Conservation (phyloP, 495 filamentous ascomycete genomes). For the Parathielavia hyrcaniae region DNA sequence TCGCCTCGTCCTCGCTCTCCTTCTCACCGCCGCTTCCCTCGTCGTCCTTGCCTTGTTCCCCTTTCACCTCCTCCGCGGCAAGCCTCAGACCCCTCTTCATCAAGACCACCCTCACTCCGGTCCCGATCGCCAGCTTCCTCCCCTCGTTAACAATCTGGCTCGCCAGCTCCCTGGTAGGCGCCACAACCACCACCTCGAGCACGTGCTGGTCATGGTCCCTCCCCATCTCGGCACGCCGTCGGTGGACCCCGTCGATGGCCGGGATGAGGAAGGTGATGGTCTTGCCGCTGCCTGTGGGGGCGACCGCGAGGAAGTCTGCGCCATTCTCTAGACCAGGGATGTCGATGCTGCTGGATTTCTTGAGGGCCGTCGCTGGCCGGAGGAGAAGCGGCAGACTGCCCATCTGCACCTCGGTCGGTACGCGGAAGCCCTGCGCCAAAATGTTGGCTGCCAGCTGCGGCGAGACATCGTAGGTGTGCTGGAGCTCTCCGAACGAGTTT, state of each 20-base stretch:
- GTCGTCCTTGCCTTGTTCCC: conserved; percentile 28
- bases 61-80: conserved; percentile 39
- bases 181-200: conserved; percentile 67
- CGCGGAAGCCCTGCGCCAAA: conserved; percentile 69
- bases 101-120: conserved; percentile 69
- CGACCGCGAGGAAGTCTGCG: conserved; percentile 75
- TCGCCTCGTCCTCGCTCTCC: conserved; percentile 18
- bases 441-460: conserved; percentile 69
- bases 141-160: conserved; percentile 91
- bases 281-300: conserved; percentile 97
- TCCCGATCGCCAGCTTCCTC: conserved; percentile 69
- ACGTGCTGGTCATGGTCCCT: conserved; percentile 40
- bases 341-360: conserved; percentile 21
- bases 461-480: conserved; percentile 61
- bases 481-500: conserved; percentile 66
- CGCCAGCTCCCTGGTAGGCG: conserved; percentile 87
- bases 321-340: conserved; percentile 29
- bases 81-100: conserved; percentile 81
- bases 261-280: conserved; percentile 89
- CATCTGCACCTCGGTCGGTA: conserved; percentile 92
- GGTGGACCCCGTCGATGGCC: conserved; percentile 66
- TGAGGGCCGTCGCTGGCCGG: conserved; percentile 41
- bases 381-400: conserved; percentile 75
- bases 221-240: conserved; percentile 35
- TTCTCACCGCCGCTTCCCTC: conserved; percentile 27